phyloP scores from a whole-genome alignment of 495 filamentous ascomycete species.

The Paragyromitra xinjiangensis region DNA sequence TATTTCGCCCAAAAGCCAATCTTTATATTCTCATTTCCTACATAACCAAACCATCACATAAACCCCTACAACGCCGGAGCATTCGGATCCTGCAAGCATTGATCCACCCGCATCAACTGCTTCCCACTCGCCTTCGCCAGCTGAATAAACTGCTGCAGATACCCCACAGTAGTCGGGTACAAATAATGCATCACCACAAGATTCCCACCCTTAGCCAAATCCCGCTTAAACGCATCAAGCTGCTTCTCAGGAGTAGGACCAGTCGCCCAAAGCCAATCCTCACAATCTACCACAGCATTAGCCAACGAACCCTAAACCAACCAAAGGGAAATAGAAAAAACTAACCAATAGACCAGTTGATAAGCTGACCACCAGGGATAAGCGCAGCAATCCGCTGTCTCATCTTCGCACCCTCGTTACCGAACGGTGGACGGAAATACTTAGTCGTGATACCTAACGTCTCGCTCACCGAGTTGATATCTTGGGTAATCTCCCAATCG shows the following conservation, averaged over 20 bases:
- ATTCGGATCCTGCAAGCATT: constrained; percentile 76
- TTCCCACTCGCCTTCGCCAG: constrained; percentile 73
- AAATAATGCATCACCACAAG: constrained; percentile 82
- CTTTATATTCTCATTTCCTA: constrained; percentile 6
- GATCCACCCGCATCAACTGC: constrained; percentile 78
- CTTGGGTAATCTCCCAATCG: constrained; percentile 74
- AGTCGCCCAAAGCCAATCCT: constrained; percentile 80
- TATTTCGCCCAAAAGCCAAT: not conserved
- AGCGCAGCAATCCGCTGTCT: constrained; percentile 69
- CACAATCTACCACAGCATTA: constrained; percentile 52
- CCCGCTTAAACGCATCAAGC: constrained; percentile 75
- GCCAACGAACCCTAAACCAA: not conserved
- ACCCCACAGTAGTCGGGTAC: constrained; percentile 71
- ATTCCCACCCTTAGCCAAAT: constrained; percentile 72
- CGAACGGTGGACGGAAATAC: constrained; percentile 83
- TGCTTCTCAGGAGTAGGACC: constrained; percentile 74
- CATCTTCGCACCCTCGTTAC: constrained; percentile 76
- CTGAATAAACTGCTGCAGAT: constrained; percentile 73
- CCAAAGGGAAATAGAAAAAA: not conserved
- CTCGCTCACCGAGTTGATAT: constrained; percentile 67
- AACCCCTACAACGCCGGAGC: constrained; percentile 63
- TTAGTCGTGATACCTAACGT: constrained; percentile 62
- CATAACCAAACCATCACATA: not conserved
- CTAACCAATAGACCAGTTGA: constrained; percentile 77
- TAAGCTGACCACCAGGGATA: constrained; percentile 61